Evolutionary conservation across 345 rosid species (phyloP), one percentile per base, ranked within the genome.

Genomic region (Pseudoturritis turrita): DNA sequence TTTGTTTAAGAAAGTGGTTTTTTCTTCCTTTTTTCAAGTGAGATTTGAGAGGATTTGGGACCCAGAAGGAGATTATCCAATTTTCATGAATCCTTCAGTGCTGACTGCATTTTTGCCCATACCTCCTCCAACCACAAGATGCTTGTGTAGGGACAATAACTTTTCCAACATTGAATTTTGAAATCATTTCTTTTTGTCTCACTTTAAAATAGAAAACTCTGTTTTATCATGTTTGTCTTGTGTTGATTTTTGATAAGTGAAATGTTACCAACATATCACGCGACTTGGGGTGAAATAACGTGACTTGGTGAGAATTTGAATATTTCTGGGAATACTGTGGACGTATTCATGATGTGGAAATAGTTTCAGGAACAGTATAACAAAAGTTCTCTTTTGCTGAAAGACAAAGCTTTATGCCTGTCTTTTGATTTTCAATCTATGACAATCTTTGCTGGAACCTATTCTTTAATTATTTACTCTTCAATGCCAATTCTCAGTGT

Each of bases 91-190:
- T 62, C 21, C 12, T 18, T 53, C 28, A 69, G 79, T 76, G 79
- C n/a, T 69, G 15, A 62, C 54, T 69, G 41, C 64, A 55, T 31
- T 33, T 18, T 59, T 39, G 66, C 59, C 68, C 68, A 67, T 43
- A 63, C 46, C 51, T 62, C 55, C 18, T 58, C 44, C 74, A 45
- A 69, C 65, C 73, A 76, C 47, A 68, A 62, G 65, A 76, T 76
- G 70, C 71, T 69, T 65, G 62, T 66, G 75, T 76, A 65, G 67
- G 71, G 78, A 55, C 65, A 39, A 14, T 39, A 47, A 49, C 67
- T 66, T 74, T 73, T 57, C 71, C 44, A 47, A 56, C 43, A 65
- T 14, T 28, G 53, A 41, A 39, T 56, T 36, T 26, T 14, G 9
- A 56, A 45, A 56, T 55, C 3, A 12, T 14, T 64, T 65, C 1